phyloP scores from a whole-genome alignment of 306 rosid species.

The Quercus mongolica region DNA sequence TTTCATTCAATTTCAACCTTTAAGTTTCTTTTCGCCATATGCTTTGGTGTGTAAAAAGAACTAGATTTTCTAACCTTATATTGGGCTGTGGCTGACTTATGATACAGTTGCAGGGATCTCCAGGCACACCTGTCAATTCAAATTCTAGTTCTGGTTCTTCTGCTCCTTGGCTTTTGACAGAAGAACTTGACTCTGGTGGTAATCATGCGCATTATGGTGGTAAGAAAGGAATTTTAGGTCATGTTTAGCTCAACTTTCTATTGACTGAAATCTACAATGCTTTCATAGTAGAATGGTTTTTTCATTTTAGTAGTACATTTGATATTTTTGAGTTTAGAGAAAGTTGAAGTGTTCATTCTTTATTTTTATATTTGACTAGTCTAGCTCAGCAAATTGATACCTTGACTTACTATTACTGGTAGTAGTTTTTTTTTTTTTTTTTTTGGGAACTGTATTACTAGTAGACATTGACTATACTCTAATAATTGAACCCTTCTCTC shows the following conservation, averaged over 20 bases:
- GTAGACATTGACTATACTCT: slow-evolving; percentile 2
- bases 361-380: background rate
- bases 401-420: slow-evolving; percentile 1
- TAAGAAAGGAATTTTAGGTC: slow-evolving; percentile 45
- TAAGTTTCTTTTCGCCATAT: background rate
- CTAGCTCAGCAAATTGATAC: background rate
- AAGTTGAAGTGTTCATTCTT: slow-evolving; percentile 2
- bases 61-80: slow-evolving; percentile 14
- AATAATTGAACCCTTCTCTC: slow-evolving; percentile 12
- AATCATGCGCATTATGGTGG: slow-evolving; percentile 41
- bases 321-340: slow-evolving; percentile 8
- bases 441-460: background rate
- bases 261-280: background rate
- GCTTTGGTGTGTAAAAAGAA: slow-evolving; percentile 6
- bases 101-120: slow-evolving; percentile 71
- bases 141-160: slow-evolving; percentile 65
- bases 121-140: slow-evolving; percentile 65
- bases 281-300: slow-evolving; percentile 11
- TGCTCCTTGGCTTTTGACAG: slow-evolving; percentile 56
- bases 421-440: background rate
- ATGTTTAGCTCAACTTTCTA: slow-evolving; percentile 16
- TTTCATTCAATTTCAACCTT: background rate
- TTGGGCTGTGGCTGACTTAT: slow-evolving; percentile 24
- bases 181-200: slow-evolving; percentile 74
- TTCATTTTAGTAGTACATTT: slow-evolving; percentile 10